Conservation (phyloP, 192 early-diverging fungal genomes). For the Linnemannia exigua region DNA sequence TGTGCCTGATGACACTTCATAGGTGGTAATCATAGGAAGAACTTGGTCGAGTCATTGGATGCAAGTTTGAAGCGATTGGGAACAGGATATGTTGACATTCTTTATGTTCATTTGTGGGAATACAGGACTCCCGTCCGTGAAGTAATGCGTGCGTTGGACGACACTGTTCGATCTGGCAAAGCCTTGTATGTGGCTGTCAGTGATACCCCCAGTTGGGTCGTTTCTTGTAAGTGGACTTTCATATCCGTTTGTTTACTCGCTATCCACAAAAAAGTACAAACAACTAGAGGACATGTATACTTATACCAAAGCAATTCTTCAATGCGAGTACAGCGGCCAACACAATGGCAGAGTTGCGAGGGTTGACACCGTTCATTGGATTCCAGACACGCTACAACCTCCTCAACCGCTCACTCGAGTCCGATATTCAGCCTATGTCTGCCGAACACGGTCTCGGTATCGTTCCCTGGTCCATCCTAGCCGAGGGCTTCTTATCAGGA, state of each 20-base stretch:
- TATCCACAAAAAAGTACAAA: background rate
- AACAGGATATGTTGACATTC: constrained; percentile 60
- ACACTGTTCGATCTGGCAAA: constrained; percentile 75
- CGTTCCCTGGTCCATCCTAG: constrained; percentile 70
- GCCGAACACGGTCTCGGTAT: constrained; percentile 52
- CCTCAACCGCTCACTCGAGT: constrained; percentile 47
- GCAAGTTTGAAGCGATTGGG: constrained; percentile 66
- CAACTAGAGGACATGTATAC: background rate
- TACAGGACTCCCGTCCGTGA: constrained; percentile 74
- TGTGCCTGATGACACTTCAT: background rate
- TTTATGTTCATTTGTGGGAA: constrained; percentile 64
- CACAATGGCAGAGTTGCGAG: constrained; percentile 46
- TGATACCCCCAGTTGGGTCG: constrained; percentile 64
- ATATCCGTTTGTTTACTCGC: background rate
- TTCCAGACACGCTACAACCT: constrained; percentile 54
- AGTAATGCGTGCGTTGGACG: constrained; percentile 78
- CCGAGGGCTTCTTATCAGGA: constrained; percentile 65
- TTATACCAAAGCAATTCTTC: too few species aligned
- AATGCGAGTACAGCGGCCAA: constrained; percentile 31
- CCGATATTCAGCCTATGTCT: constrained; percentile 55
- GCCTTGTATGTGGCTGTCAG: constrained; percentile 68
- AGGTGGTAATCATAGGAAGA: constrained; percentile 59
- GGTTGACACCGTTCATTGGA: constrained; percentile 46
- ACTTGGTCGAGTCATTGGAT: constrained; percentile 65
- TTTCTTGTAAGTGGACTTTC: constrained; percentile 52